Base-by-base conservation (phyloP, 2,329 filamentous ascomycete species). In the Magnaporthiopsis incrustans region DNA sequence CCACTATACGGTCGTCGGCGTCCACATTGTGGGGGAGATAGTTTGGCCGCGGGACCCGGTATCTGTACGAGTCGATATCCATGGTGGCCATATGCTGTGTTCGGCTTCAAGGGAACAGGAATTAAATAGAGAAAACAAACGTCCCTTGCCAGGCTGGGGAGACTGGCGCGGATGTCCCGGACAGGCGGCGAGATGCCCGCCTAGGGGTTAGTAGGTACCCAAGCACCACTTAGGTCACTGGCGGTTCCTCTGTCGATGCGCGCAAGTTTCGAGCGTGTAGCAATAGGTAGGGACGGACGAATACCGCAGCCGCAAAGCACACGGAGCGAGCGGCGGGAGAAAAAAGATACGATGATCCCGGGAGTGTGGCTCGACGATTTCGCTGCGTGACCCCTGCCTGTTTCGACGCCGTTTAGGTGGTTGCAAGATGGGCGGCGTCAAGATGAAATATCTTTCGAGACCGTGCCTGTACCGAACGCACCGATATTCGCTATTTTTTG, bases 21-120 rank as follows among this genome's bases (percentile, higher is more conserved):
- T 82, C 79, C 38, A 77, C 70, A 66, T 79, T 81, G 71, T 85
- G 82, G 59, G 84, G 84, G 14, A 87, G 76, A 68, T 86, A 86
- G 71, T 86, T 86, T 53, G 84, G 82, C 71, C 81, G 85, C 50
- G 84, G 83, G 10, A 82, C 78, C 70, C 81, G 79, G 67, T 81
- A 81, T 66, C 77, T 77, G 75, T 85, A 85, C 56, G 78, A 73
- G 69, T 82, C 75, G 70, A 76, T 75, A 67, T 81, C 72, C 74
- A 78, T 77, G 18, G 44, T 25, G 44, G 14, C n/a, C 8, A 25
- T 53, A 53, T 25, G 65, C 61, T 70, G 68, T 32, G 30, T 38
- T 5, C 22, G 7, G 44, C 44, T 22, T n/a, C 44, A n/a, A 22
- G 10, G 8, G 3, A 22, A 53, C 7, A 25, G 8, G 8, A 25